Evolutionary conservation across 2,329 filamentous ascomycete genomes (phyloP).

Genomic region (Colletotrichum sp.): DNA sequence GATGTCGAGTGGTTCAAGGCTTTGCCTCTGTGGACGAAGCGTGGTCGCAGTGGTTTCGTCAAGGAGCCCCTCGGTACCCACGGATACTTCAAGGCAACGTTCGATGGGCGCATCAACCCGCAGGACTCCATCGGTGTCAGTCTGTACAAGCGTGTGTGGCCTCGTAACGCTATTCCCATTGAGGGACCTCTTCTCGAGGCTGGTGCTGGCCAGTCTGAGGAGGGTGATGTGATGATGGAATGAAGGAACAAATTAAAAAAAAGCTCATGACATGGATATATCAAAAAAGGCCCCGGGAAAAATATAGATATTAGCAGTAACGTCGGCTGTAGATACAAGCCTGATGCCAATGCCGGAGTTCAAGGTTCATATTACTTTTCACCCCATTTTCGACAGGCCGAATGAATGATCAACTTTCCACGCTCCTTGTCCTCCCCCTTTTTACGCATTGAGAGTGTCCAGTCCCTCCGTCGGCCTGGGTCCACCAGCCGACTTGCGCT

Average conservation of each 20-base stretch:
- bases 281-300: background rate
- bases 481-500: slow-evolving; percentile 58
- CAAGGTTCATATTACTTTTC: background rate
- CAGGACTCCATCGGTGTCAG: slow-evolving; percentile 93
- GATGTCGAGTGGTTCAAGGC: slow-evolving; percentile 99
- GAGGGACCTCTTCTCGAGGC: slow-evolving; percentile 47
- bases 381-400: background rate
- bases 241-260: slow-evolving; percentile 29
- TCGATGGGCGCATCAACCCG: slow-evolving; percentile 94
- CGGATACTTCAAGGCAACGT: slow-evolving; percentile 99
- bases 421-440: too few species aligned
- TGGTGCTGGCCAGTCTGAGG: slow-evolving; percentile 20
- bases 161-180: slow-evolving; percentile 66
- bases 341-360: slow-evolving; percentile 17
- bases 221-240: slow-evolving; percentile 46
- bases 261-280: slow-evolving; percentile 22
- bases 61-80: slow-evolving; percentile 96
- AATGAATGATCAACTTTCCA: background rate
- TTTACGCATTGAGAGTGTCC: slow-evolving; percentile 42
- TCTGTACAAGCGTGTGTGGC: slow-evolving; percentile 86
- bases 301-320: slow-evolving; percentile 17
- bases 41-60: slow-evolving; percentile 87
- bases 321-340: slow-evolving; percentile 10
- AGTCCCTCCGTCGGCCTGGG: slow-evolving; percentile 63
- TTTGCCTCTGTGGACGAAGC: slow-evolving; percentile 89